Conservation (phyloP, 2,329 filamentous ascomycete genomes). For the Blastomyces parvus region DNA sequence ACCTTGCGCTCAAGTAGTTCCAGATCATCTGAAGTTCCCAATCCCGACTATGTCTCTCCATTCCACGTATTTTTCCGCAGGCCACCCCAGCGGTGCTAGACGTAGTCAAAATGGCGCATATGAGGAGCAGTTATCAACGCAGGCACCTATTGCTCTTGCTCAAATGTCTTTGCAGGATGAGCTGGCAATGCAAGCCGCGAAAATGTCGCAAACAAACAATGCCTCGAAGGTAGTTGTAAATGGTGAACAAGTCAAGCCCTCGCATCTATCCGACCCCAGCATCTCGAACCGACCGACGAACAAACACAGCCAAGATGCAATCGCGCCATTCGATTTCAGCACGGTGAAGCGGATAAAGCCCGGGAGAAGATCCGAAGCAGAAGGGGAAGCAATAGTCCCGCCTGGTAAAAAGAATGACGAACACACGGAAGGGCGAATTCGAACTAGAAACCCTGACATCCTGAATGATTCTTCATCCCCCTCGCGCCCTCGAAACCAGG, state of each 20-base stretch:
- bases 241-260: not conserved
- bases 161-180: constrained; percentile 34
- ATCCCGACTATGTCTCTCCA: constrained; percentile 29
- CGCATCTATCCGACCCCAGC: not conserved
- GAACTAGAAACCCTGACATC: not conserved
- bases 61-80: constrained; percentile 27
- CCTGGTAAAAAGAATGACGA: not conserved
- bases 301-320: constrained; percentile 19
- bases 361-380: not conserved
- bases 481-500: not conserved
- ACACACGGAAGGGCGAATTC: not conserved
- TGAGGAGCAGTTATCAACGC: constrained; percentile 32
- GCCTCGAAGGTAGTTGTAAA: not conserved
- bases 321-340: constrained; percentile 33
- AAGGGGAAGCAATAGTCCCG: not conserved
- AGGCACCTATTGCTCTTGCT: constrained; percentile 31
- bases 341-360: constrained; percentile 22
- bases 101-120: constrained; percentile 18
- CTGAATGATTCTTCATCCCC: not conserved
- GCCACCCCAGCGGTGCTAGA: constrained; percentile 19
- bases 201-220: not conserved
- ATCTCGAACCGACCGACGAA: not conserved
- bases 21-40: constrained; percentile 21
- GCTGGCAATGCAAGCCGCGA: constrained; percentile 22
- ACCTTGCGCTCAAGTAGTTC: constrained; percentile 31